phyloP scores from a whole-genome alignment of 2,329 filamentous ascomycete species.

The Pseudogymnoascus sp. region DNA sequence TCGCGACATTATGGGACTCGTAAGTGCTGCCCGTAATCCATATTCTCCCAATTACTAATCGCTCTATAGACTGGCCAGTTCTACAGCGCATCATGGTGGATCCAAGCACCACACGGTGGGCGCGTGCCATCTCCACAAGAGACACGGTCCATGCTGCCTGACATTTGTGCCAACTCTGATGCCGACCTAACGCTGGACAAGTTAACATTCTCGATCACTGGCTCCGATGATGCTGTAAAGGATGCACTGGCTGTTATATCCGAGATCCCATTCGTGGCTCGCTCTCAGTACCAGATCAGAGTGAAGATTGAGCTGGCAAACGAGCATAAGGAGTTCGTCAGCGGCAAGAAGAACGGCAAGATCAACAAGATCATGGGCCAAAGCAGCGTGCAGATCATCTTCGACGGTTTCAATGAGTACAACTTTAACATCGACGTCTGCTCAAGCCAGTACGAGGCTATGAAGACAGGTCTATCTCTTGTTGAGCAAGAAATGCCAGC shows the following conservation, averaged over 20 bases:
- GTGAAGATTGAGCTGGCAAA: conserved; percentile 99
- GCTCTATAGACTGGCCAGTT: conserved; percentile 77
- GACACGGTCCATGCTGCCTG: conserved; percentile 80
- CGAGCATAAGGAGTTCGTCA: conserved; percentile 99
- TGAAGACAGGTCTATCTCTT: conserved; percentile 82
- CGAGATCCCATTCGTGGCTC: conserved; percentile 79
- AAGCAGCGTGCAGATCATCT: conserved; percentile 98
- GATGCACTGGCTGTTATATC: conserved; percentile 90
- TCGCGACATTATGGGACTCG: conserved; percentile 88
- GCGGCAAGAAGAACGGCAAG: conserved; percentile 99
- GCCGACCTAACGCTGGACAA: conserved; percentile 94
- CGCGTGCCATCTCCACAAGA: conserved; percentile 56
- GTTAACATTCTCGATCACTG: conserved; percentile 85
- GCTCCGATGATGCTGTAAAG: conserved; percentile 93
- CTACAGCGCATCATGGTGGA: conserved; percentile 94
- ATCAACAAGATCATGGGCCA: conserved; percentile 99
- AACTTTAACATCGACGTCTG: conserved; percentile 99
- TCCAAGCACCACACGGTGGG: conserved; percentile 65
- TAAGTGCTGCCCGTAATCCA: conserved; percentile 37
- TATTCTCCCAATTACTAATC: neutral
- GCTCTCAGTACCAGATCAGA: conserved; percentile 82
- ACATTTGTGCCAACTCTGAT: conserved; percentile 93
- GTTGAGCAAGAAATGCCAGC: conserved; percentile 99
- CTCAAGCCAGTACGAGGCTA: conserved; percentile 83
- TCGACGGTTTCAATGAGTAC: conserved; percentile 98